phyloP scores from a whole-genome alignment of 305 asterid genomes.

The Lippia alba region DNA sequence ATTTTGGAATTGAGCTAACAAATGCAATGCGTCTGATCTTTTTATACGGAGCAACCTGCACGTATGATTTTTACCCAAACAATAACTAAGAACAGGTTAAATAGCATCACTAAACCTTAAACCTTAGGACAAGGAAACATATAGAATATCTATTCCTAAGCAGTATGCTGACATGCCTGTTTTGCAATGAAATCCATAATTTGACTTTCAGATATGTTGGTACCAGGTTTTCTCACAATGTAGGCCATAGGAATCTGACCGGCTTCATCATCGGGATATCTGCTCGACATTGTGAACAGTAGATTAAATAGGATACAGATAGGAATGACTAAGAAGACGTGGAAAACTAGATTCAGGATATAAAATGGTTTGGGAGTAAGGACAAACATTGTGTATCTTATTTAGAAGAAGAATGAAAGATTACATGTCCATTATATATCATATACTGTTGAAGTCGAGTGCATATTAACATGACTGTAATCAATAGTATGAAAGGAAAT shows the following conservation, averaged over 20 bases:
- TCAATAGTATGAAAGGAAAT: too few relatives aligned
- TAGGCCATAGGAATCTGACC: conserved; percentile 93
- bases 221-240: conserved; percentile 70
- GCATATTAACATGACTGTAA: neutral
- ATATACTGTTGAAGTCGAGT: neutral
- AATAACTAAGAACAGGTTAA: too few relatives aligned
- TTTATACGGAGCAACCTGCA: conserved; percentile 78
- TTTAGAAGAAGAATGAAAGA: neutral
- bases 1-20: conserved; percentile 64
- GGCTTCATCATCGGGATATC: conserved; percentile 91
- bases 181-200: conserved; percentile 66
- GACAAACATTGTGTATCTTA: neutral
- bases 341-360: too few relatives aligned
- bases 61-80: too few relatives aligned
- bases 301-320: neutral
- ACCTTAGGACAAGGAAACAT: too few relatives aligned
- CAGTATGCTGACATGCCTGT: conserved; percentile 52
- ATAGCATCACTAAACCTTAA: too few relatives aligned
- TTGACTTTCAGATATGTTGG: conserved; percentile 52
- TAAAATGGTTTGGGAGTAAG: neutral
- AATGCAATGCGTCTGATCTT: conserved; percentile 73
- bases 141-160: too few relatives aligned
- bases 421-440: neutral
- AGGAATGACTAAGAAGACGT: neutral
- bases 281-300: conserved; percentile 28